A percentile compares a stretch with the other conserved stretches of the same genome.
These are phyloP conservation scores for Cruciata laevipes DNA, from an alignment of 257 asterid genomes.

Conservation along the genomic window DNA sequence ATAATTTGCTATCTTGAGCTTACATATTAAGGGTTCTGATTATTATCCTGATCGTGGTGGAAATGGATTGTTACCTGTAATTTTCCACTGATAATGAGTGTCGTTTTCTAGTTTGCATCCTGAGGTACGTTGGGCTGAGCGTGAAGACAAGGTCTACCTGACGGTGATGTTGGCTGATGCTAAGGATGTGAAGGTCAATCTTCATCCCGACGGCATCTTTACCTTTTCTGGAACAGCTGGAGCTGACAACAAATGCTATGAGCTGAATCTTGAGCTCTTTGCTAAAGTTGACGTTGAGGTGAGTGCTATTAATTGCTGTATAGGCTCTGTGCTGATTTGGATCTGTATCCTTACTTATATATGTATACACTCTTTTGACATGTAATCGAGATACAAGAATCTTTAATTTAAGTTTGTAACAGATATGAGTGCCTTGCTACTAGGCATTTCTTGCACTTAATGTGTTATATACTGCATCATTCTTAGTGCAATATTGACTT, in stretches of 20 bases:
- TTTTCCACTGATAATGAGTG: conserved; percentile 40
- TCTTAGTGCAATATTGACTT: background rate
- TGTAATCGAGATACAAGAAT: background rate
- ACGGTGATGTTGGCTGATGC: conserved; percentile 77
- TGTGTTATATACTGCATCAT: no score
- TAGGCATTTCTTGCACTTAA: no score
- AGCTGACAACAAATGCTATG: conserved; percentile 48
- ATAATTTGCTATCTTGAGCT: no score
- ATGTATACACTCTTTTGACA: background rate
- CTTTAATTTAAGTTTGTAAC: background rate
- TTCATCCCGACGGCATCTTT: conserved; percentile 75
- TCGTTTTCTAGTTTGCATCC: conserved; percentile 54
- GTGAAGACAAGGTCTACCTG: conserved; percentile 69
- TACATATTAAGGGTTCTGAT: conserved; percentile 40
- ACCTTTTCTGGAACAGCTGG: conserved; percentile 72
- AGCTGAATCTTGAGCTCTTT: conserved; percentile 66
- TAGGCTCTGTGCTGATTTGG: background rate
- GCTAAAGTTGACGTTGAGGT: conserved; percentile 53
- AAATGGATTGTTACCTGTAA: no score
- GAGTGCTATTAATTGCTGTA: background rate
- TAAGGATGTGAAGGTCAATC: conserved; percentile 61
- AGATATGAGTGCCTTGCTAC: no score
- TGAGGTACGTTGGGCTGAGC: conserved; percentile 93
- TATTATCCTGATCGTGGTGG: conserved; percentile 70
- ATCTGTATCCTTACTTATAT: background rate